phyloP scores from a whole-genome alignment of 768 basidiomycete species.

The Sarcodon aspratus region DNA sequence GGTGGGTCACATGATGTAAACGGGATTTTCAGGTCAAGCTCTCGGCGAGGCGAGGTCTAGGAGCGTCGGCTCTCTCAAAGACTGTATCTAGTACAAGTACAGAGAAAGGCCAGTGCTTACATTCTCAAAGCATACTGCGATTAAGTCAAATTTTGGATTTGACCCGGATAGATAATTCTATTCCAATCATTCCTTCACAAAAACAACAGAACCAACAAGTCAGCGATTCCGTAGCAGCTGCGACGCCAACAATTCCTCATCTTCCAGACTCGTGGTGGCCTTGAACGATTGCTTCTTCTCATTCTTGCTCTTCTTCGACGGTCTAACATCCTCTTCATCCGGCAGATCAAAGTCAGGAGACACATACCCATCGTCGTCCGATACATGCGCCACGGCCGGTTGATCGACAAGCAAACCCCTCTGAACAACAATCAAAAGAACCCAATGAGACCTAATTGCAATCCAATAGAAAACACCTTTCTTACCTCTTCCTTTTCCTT shows the following conservation, averaged over 20 bases:
- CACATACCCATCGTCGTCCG: slow-evolving; percentile 53
- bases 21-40: too few species aligned
- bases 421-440: slow-evolving; percentile 6
- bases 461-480: neutral
- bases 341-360: slow-evolving; percentile 59
- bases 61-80: too few species aligned
- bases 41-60: too few species aligned
- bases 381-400: slow-evolving; percentile 23
- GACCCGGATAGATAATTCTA: too few species aligned
- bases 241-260: slow-evolving; percentile 58
- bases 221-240: slow-evolving; percentile 30
- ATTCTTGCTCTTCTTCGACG: slow-evolving; percentile 5
- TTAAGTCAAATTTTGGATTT: too few species aligned
- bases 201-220: too few species aligned
- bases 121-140: too few species aligned
- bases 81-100: too few species aligned
- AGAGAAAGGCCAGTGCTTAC: too few species aligned
- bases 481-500: slow-evolving; percentile 30
- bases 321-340: slow-evolving; percentile 18
- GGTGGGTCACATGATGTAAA: too few species aligned
- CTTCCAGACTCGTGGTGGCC: slow-evolving; percentile 25
- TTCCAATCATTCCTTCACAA: too few species aligned
- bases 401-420: slow-evolving; percentile 15
- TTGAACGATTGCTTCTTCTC: slow-evolving; percentile 22
- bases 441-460: neutral